Conservation (phyloP, 768 basidiomycete species). For the Antrodiella citrinella region DNA sequence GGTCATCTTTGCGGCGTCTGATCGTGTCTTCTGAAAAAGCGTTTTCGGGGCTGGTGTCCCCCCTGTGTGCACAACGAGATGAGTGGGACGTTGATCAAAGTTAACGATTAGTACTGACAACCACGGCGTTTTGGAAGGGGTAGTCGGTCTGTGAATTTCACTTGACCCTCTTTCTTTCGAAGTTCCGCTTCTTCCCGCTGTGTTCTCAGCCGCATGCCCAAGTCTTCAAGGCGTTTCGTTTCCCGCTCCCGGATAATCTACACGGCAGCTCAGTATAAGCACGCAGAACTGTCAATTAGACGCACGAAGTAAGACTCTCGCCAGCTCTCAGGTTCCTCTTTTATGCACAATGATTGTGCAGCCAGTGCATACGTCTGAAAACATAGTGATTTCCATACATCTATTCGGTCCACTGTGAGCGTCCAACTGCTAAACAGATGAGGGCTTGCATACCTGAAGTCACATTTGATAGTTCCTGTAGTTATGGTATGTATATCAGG, state of each 20-base stretch:
- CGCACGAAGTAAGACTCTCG: slow-evolving; percentile 62
- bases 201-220: slow-evolving; percentile 51
- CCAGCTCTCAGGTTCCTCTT: slow-evolving; percentile 54
- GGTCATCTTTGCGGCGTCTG: slow-evolving; percentile 61
- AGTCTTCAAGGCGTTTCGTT: slow-evolving; percentile 55
- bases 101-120: slow-evolving; percentile 40
- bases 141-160: slow-evolving; percentile 64
- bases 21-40: slow-evolving; percentile 69
- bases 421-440: too few species aligned
- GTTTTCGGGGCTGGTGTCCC: slow-evolving; percentile 45
- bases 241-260: slow-evolving; percentile 43
- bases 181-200: slow-evolving; percentile 65
- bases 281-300: slow-evolving; percentile 4
- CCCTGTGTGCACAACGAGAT: slow-evolving; percentile 28
- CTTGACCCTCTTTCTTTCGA: slow-evolving; percentile 68
- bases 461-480: too few species aligned
- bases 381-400: slow-evolving; percentile 61
- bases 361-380: slow-evolving; percentile 50
- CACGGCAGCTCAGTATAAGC: neutral
- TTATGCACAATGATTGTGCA: slow-evolving; percentile 33
- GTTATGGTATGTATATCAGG: too few species aligned
- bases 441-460: too few species aligned
- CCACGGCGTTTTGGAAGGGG: slow-evolving; percentile 59
- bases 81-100: too few species aligned
- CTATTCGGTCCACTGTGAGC: too few species aligned